Percentiles rank a stretch among this genome's conserved stretches.
Evolutionary conservation across 306 rosid species (phyloP).

Genomic region (Vigna mungo): DNA sequence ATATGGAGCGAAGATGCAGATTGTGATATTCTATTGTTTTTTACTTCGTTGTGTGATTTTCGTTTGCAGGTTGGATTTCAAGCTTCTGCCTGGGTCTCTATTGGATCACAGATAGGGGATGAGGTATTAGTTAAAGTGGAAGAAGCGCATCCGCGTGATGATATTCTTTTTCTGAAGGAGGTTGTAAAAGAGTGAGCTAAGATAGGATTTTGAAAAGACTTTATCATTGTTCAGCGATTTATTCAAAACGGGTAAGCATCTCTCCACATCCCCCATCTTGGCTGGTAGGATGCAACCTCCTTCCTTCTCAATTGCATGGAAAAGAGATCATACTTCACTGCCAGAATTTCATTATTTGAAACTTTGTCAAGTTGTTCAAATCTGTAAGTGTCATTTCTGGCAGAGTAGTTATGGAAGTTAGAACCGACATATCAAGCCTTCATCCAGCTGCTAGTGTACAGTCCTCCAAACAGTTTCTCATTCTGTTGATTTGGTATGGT

Average conservation of each 20-base stretch:
- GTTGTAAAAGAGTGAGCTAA: constrained; percentile 48
- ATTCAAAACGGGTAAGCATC: constrained; percentile 38
- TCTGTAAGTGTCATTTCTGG: constrained; percentile 34
- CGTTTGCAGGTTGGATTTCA: constrained; percentile 85
- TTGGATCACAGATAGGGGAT: constrained; percentile 80
- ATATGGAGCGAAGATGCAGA: neutral
- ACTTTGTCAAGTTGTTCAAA: constrained; percentile 34
- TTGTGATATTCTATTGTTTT: constrained; percentile 16
- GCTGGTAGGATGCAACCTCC: neutral
- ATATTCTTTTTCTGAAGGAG: constrained; percentile 76
- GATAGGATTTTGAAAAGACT: constrained; percentile 21
- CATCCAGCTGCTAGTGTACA: constrained; percentile 30
- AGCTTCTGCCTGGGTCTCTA: constrained; percentile 77
- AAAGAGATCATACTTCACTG: constrained; percentile 19
- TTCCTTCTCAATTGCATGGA: constrained; percentile 20
- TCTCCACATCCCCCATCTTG: constrained; percentile 5
- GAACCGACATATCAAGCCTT: constrained; percentile 12
- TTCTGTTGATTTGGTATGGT: constrained; percentile 28
- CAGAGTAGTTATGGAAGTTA: constrained; percentile 32
- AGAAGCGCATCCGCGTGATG: constrained; percentile 92
- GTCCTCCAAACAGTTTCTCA: constrained; percentile 38
- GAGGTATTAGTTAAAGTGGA: constrained; percentile 81
- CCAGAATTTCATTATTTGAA: constrained; percentile 18
- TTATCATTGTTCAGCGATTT: constrained; percentile 1
- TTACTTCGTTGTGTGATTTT: constrained; percentile 35